Evolutionary conservation across 139 green algal species (phyloP).

Genomic region (Asterochloris sp.): DNA sequence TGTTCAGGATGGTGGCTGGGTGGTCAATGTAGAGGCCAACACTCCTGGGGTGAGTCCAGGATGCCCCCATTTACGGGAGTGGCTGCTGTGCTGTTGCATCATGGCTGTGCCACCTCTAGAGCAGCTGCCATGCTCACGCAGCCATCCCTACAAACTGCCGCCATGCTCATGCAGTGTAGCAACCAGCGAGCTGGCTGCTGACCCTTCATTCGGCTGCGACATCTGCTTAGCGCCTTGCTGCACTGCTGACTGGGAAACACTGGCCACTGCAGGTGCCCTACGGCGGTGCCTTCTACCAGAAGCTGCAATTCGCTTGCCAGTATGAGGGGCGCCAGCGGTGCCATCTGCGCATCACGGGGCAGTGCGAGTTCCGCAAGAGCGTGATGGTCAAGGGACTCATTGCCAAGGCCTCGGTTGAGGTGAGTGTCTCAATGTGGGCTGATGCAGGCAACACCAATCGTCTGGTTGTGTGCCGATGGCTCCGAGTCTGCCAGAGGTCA

Average conservation of each 20-base stretch:
- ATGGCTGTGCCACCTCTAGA: neutral
- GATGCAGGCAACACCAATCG: neutral
- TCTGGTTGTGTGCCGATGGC: too few relatives aligned
- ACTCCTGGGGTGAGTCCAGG: slow-evolving; percentile 4
- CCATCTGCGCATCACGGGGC: slow-evolving; percentile 5
- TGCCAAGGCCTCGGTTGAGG: slow-evolving; percentile 16
- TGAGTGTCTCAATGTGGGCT: neutral
- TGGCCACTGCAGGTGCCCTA: slow-evolving; percentile 16
- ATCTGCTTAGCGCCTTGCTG: neutral
- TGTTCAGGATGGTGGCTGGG: slow-evolving; percentile 2
- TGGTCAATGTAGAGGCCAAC: slow-evolving; percentile 3
- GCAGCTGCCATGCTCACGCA: neutral
- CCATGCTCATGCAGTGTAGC: neutral
- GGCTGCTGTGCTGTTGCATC: neutral
- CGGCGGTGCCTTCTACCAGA: slow-evolving; percentile 12
- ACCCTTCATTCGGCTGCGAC: neutral
- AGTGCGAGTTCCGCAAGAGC: slow-evolving; percentile 24
- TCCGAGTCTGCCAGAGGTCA: neutral
- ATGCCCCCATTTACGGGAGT: neutral
- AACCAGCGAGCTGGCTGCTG: neutral
- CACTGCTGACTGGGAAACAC: neutral
- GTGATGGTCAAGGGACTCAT: slow-evolving; percentile 15
- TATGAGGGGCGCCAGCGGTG: slow-evolving; percentile 5
- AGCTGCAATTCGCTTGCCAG: slow-evolving; percentile 13
- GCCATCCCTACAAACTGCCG: neutral